Base-by-base conservation (phyloP, 176 grass and related monocot species). In the Areca catechu region DNA sequence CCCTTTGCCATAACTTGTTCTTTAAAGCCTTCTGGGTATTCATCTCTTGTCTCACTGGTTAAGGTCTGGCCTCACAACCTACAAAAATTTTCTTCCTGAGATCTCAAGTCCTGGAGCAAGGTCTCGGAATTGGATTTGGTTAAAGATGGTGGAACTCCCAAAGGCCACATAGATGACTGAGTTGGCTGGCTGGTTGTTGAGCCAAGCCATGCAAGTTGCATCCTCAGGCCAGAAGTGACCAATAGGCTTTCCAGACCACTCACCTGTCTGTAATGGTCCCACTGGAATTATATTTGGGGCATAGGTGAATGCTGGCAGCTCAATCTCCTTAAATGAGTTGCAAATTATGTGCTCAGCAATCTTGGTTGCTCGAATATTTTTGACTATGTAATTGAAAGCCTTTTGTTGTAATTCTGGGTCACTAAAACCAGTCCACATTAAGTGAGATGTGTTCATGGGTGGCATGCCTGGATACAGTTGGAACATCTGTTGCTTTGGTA, bases 141-240 rank as follows among this genome's bases (percentile, higher is more conserved):
- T 59, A 34, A 88, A 72, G 51, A 81, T 52, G 0, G 74, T 28
- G 15, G 62, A 57, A 77, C 84, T 94, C 16, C 84, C 84, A 56
- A 56, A 92, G n/a, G 87, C 83, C 16, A 80, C 59, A 23, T 83
- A 92, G 51, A 92, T 14, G 16, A 92, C 83, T 0, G 88, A 80
- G 15, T 60, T 30, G 0, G 62, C 49, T 0, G 48, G 29, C 50
- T 82, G 78, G 3, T 24, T 43, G 49, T 92, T 73, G n/a, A 92
- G 88, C 83, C 88, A 92, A 19, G 51, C 3, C 18, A 79, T 61
- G 57, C 68, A 92, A 16, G 63, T 17, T 16, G 5, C 1, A 43
- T 86, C 88, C 20, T 80, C 65, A 0, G 65, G 67, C 83, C 83
- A 93, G 59, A 93, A 80, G 17, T 79, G 62, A 17, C 70, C 82